phyloP scores from a whole-genome alignment of 1,139 yeast genomes.

The Entelexis paramagnoliae region DNA sequence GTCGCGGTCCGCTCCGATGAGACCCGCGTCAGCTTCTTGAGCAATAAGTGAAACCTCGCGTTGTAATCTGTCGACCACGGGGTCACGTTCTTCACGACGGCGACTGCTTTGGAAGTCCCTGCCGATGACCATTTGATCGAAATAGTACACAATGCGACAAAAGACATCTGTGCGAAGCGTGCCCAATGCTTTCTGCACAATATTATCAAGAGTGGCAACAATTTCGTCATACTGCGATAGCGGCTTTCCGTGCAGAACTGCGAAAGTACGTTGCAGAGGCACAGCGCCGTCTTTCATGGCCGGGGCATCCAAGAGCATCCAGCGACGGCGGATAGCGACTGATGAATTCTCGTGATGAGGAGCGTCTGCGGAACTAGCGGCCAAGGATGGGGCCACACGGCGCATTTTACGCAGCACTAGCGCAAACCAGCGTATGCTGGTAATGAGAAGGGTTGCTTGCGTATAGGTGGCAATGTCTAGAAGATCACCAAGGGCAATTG shows the following conservation, averaged over 20 bases:
- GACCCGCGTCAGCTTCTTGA: slow-evolving; percentile 30
- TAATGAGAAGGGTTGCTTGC: slow-evolving; percentile 19
- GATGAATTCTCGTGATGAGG: slow-evolving; percentile 2
- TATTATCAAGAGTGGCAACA: slow-evolving; percentile 38
- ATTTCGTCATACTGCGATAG: slow-evolving; percentile 42
- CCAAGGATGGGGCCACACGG: slow-evolving; percentile 2
- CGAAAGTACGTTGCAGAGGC: slow-evolving; percentile 8
- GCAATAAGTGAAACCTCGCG: slow-evolving; percentile 37
- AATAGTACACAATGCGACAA: slow-evolving; percentile 50
- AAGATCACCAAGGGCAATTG: slow-evolving; percentile 17
- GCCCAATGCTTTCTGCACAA: slow-evolving; percentile 43
- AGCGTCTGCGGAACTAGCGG: background rate
- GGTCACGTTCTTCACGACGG: slow-evolving; percentile 51
- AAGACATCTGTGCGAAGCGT: slow-evolving; percentile 59
- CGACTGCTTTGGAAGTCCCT: slow-evolving; percentile 33
- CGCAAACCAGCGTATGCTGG: slow-evolving; percentile 23
- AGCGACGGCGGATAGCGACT: slow-evolving; percentile 14
- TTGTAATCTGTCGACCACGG: slow-evolving; percentile 49
- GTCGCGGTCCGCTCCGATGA: slow-evolving; percentile 29
- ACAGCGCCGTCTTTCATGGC: background rate
- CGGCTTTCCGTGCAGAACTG: slow-evolving; percentile 35
- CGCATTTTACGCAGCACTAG: slow-evolving; percentile 18
- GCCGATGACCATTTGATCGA: slow-evolving; percentile 39
- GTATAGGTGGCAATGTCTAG: slow-evolving; percentile 21
- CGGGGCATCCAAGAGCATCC: slow-evolving; percentile 21